Conservation (phyloP, 23 red algal genomes). For the Chondrus crispus region DNA sequence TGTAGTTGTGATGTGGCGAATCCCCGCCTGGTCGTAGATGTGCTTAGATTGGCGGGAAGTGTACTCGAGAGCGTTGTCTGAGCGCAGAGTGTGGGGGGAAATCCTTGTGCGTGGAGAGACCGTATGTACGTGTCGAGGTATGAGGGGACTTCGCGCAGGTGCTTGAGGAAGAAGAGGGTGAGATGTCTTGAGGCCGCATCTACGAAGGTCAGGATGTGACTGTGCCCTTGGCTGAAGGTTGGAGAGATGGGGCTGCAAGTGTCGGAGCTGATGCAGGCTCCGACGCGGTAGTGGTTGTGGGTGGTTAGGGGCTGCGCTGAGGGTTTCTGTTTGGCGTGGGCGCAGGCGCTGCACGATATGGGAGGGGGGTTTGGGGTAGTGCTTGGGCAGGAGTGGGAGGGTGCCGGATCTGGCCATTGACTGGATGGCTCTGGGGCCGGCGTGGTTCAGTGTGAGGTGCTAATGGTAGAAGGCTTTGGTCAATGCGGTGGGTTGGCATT, state of each 20-base stretch:
- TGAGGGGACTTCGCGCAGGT: neutral
- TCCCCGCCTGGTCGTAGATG: neutral
- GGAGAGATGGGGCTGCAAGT: neutral
- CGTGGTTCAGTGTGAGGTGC: neutral
- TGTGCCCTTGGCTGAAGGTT: neutral
- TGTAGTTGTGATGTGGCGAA: neutral
- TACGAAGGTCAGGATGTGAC: neutral
- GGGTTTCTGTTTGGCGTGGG: neutral
- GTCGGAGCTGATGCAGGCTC: neutral
- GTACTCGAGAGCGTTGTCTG: neutral
- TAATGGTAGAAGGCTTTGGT: neutral
- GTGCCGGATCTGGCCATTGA: neutral
- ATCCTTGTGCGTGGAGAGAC: neutral
- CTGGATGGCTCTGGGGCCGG: neutral
- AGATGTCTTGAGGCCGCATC: neutral
- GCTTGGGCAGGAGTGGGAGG: neutral
- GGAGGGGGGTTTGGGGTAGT: neutral
- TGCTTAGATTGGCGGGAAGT: neutral
- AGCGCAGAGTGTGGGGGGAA: neutral
- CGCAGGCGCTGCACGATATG: neutral
- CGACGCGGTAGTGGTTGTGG: neutral
- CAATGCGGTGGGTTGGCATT: neutral
- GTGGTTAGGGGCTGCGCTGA: neutral
- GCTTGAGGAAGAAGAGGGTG: neutral
- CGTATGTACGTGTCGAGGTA: neutral